These are phyloP conservation scores for Parmelia sp. DNA, from an alignment of 495 filamentous ascomycete genomes.

Conservation along the genomic window DNA sequence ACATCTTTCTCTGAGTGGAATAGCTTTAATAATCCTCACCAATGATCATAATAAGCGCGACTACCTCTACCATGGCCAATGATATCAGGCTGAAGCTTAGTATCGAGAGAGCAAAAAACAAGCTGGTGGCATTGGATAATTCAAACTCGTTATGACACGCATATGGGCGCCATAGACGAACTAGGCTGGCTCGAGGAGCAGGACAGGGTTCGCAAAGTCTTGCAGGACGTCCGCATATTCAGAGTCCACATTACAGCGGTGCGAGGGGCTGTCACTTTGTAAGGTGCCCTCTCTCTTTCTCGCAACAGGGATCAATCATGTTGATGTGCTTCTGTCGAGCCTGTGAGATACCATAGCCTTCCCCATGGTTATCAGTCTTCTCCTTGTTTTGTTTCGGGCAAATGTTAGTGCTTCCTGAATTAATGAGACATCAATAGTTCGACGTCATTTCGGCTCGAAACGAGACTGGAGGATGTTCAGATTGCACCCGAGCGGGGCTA, in stretches of 20 bases:
- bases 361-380: neutral
- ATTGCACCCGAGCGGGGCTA: neutral
- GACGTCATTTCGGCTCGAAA: neutral
- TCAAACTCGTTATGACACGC: neutral
- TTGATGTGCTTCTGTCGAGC: neutral
- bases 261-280: neutral
- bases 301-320: neutral
- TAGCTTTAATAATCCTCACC: too few relatives aligned
- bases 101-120: neutral
- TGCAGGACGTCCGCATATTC: neutral
- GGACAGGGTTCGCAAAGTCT: neutral
- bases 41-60: too few relatives aligned
- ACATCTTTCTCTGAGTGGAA: too few relatives aligned
- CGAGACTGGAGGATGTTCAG: neutral
- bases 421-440: neutral
- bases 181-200: neutral
- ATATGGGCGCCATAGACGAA: neutral
- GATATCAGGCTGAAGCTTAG: neutral
- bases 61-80: neutral
- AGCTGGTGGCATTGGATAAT: neutral
- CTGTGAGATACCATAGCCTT: neutral
- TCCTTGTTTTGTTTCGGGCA: neutral
- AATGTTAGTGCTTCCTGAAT: neutral
- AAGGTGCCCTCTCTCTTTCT: neutral
- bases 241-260: neutral